phyloP scores from a whole-genome alignment of 192 early-diverging fungal species.

The Chytriomyces hyalinus region DNA sequence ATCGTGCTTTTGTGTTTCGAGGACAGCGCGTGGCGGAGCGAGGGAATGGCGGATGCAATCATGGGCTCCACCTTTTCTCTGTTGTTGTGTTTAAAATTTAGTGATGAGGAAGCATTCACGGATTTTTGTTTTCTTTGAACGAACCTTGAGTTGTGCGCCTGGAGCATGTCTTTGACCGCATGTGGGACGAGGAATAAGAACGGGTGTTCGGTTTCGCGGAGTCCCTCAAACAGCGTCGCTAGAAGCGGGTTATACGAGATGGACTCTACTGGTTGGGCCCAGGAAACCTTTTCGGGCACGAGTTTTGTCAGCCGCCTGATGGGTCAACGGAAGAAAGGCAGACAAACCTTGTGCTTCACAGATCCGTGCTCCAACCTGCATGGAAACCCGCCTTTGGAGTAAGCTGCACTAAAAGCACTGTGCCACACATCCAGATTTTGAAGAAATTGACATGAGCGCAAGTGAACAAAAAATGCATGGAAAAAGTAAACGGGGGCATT shows the following conservation, averaged over 20 bases:
- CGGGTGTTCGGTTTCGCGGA: slow-evolving; percentile 47
- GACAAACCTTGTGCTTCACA: slow-evolving; percentile 44
- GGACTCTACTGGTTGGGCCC: slow-evolving; percentile 28
- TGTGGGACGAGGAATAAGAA: slow-evolving; percentile 39
- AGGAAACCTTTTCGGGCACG: slow-evolving; percentile 25
- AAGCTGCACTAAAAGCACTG: slow-evolving; percentile 43
- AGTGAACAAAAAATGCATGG: not conserved
- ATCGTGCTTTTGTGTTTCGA: slow-evolving; percentile 28
- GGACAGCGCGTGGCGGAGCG: slow-evolving; percentile 36
- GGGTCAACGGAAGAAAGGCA: too few relatives aligned
- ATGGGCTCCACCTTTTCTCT: slow-evolving; percentile 37
- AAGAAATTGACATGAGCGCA: not conserved
- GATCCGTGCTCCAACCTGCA: slow-evolving; percentile 49
- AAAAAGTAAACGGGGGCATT: not conserved
- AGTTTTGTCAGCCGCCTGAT: not conserved
- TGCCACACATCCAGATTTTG: too few relatives aligned
- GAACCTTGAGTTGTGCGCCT: slow-evolving; percentile 25
- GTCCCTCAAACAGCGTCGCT: slow-evolving; percentile 40
- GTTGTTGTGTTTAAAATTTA: not conserved
- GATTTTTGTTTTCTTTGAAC: too few relatives aligned
- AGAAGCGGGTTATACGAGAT: slow-evolving; percentile 46
- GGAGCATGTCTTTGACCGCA: slow-evolving; percentile 37
- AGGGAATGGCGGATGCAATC: slow-evolving; percentile 25
- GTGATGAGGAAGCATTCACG: not conserved
- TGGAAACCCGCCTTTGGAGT: slow-evolving; percentile 45